These are phyloP conservation scores for Cladosporium sp. DNA, from an alignment of 2,329 filamentous ascomycete genomes.

Conservation along the genomic window DNA sequence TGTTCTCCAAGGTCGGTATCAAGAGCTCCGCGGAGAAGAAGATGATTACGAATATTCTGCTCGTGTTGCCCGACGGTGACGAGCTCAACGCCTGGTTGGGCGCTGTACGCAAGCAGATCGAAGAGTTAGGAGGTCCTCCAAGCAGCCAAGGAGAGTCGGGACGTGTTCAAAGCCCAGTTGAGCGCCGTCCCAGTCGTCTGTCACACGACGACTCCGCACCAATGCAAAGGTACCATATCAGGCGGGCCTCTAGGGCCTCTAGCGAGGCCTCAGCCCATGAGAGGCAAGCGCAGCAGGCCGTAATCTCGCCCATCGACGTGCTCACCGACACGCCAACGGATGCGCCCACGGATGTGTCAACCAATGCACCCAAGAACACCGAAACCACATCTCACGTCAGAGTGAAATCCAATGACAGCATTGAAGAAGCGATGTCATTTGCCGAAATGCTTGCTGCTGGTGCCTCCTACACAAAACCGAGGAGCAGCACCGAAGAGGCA, in stretches of 20 bases:
- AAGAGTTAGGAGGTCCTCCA: constrained; percentile 57
- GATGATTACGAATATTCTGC: constrained; percentile 62
- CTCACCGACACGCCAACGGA: neutral
- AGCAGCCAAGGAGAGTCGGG: neutral
- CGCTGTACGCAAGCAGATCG: constrained; percentile 67
- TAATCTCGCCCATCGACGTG: neutral
- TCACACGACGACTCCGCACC: neutral
- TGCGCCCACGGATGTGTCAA: neutral
- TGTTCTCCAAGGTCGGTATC: constrained; percentile 66
- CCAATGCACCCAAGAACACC: neutral
- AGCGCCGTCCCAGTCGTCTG: neutral
- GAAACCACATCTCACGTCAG: neutral
- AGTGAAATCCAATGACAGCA: neutral
- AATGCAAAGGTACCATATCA: constrained; percentile 16
- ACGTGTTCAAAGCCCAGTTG: neutral
- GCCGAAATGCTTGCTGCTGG: constrained; percentile 15
- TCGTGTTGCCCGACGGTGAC: constrained; percentile 71
- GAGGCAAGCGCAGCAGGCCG: neutral
- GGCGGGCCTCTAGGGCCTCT: neutral
- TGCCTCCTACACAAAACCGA: constrained; percentile 5
- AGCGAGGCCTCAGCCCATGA: neutral
- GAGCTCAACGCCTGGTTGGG: constrained; percentile 77
- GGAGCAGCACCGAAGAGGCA: neutral
- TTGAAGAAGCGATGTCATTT: constrained; percentile 13
- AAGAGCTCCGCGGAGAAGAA: constrained; percentile 38